Evolutionary conservation across 345 rosid genomes (phyloP).

Genomic region (Citrus inodora): DNA sequence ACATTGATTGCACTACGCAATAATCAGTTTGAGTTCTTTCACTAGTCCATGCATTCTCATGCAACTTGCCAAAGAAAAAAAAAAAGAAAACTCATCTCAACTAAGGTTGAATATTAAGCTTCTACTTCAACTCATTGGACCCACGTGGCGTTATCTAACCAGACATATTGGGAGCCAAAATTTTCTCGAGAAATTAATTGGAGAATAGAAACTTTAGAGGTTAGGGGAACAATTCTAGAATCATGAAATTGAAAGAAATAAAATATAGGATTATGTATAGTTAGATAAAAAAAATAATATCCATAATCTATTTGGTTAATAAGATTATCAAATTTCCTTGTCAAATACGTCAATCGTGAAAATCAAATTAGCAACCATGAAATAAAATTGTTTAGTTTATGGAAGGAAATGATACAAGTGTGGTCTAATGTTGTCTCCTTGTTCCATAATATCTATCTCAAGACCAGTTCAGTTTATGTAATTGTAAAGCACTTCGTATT

Average conservation of each 20-base stretch:
- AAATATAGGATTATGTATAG: not conserved
- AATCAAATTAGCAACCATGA: not conserved
- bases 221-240: not conserved
- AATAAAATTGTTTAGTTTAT: not conserved
- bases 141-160: not conserved
- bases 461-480: not conserved
- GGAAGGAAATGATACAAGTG: not conserved
- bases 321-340: not conserved
- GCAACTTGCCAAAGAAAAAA: not conserved
- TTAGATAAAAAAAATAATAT: not conserved
- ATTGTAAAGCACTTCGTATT: not conserved
- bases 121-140: not conserved
- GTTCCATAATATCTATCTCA: not conserved
- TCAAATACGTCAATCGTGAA: not conserved
- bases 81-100: not conserved
- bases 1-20: no score
- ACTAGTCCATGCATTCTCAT: not conserved
- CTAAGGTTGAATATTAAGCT: not conserved
- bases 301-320: not conserved
- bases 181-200: not conserved
- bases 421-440: not conserved
- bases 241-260: constrained; percentile 1
- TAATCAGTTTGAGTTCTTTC: not conserved
- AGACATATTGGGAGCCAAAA: not conserved
- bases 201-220: not conserved